Evolutionary conservation across 352 stramenopile species (phyloP).

Genomic region (Aphanomyces cochlioides): DNA sequence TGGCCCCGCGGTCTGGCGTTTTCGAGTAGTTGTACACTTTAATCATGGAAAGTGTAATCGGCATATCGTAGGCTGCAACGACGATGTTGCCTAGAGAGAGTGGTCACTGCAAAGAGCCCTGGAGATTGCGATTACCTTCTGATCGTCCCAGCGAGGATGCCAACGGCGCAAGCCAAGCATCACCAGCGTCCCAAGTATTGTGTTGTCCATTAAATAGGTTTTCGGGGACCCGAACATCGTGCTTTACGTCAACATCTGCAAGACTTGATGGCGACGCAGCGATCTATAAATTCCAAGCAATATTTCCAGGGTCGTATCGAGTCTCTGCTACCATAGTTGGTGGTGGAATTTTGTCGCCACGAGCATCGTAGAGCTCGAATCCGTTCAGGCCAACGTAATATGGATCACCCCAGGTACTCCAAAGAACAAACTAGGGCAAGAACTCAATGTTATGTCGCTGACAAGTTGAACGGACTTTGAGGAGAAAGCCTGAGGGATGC

Average conservation of each 20-base stretch:
- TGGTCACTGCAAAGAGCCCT: not conserved
- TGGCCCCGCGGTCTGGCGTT: conserved; percentile 73
- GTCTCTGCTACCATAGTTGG: conserved; percentile 33
- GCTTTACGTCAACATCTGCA: conserved; percentile 41
- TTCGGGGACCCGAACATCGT: conserved; percentile 49
- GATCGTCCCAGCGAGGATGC: conserved; percentile 56
- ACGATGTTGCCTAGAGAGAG: conserved; percentile 52
- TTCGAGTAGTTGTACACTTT: conserved; percentile 90
- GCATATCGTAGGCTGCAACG: conserved; percentile 65
- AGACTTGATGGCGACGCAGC: conserved; percentile 59
- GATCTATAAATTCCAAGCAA: conserved; percentile 27
- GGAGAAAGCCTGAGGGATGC: conserved; percentile 76
- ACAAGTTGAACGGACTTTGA: conserved; percentile 47
- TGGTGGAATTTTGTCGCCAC: conserved; percentile 41
- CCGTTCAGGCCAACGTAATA: conserved; percentile 82
- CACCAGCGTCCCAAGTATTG: conserved; percentile 68
- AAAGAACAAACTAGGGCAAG: conserved; percentile 46
- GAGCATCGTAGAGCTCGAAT: conserved; percentile 70
- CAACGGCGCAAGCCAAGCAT: conserved; percentile 69
- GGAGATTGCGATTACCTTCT: conserved; percentile 13
- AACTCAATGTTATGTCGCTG: not conserved
- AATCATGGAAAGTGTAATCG: conserved; percentile 70
- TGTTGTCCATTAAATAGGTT: conserved; percentile 65
- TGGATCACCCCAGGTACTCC: conserved; percentile 78
- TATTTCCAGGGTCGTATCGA: too few relatives aligned